Evolutionary conservation across 2,329 filamentous ascomycete species (phyloP).

Genomic region (Colletotrichum tofieldiae): DNA sequence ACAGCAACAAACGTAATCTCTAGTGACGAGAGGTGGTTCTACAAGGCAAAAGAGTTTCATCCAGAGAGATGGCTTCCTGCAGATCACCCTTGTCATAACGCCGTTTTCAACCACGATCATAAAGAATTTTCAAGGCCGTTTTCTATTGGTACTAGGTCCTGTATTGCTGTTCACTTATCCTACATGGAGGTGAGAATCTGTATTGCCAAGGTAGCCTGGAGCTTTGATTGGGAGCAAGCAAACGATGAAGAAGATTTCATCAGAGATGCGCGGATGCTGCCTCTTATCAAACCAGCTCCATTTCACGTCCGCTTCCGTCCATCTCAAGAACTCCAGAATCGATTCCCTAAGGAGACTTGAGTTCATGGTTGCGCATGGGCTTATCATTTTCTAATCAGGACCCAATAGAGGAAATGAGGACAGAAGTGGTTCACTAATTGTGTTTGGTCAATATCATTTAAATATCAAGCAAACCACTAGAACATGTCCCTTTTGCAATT

Average conservation of each 20-base stretch:
- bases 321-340: too few species aligned
- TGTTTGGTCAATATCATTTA: too few species aligned
- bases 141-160: constrained; percentile 15
- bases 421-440: too few species aligned
- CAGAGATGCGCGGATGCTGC: constrained; percentile 1
- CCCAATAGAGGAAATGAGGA: too few species aligned
- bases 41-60: constrained; percentile 21
- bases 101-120: background rate
- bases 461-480: too few species aligned
- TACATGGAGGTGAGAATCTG: constrained; percentile 24
- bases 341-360: too few species aligned
- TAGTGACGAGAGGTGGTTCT: constrained; percentile 23
- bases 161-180: constrained; percentile 8
- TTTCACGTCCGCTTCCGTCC: constrained; percentile 18
- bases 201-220: constrained; percentile 15
- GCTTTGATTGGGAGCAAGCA: constrained; percentile 16
- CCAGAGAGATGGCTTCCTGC: constrained; percentile 24
- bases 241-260: constrained; percentile 10
- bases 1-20: constrained; percentile 11
- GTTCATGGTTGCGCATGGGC: too few species aligned
- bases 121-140: constrained; percentile 24
- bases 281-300: constrained; percentile 16
- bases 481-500: too few species aligned
- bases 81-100: constrained; percentile 9
- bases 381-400: too few species aligned